Percentiles rank a stretch among this genome's conserved stretches.
Conservation (phyloP, 768 basidiomycete genomes). For the Porpolomopsis calyptriformis region DNA sequence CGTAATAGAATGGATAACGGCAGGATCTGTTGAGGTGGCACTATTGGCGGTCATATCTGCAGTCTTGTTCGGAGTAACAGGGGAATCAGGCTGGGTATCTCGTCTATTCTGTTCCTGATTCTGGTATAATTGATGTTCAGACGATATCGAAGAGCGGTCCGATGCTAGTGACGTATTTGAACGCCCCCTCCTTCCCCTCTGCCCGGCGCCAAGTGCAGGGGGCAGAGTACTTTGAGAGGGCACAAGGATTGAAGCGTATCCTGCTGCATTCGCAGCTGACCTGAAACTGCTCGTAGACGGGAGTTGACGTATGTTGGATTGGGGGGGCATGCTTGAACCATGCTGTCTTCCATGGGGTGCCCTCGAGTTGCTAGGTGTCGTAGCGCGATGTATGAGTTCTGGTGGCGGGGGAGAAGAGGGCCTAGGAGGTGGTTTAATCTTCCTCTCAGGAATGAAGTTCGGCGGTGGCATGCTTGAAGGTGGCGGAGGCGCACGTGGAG, state of each 20-base stretch:
- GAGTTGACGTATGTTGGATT: conserved; percentile 44
- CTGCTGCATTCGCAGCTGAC: conserved; percentile 54
- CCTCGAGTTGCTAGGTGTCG: conserved; percentile 66
- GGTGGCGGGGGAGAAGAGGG: conserved; percentile 89
- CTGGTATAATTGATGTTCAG: conserved; percentile 50
- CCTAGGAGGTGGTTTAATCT: conserved; percentile 68
- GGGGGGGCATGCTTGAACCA: conserved; percentile 70
- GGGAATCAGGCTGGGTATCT: conserved; percentile 11
- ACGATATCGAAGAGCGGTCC: conserved; percentile 71
- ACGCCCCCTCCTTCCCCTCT: conserved; percentile 44
- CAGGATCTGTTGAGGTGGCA: conserved; percentile 65
- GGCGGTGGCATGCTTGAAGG: conserved; percentile 65
- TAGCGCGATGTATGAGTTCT: conserved; percentile 86
- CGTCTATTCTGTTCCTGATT: conserved; percentile 24
- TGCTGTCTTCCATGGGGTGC: conserved; percentile 44
- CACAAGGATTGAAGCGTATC: conserved; percentile 37
- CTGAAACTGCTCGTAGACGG: conserved; percentile 79
- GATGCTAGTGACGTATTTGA: conserved; percentile 65
- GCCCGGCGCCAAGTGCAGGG: conserved; percentile 40
- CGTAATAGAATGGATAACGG: conserved; percentile 91
- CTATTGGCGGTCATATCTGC: conserved; percentile 32
- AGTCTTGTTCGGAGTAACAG: conserved; percentile 37
- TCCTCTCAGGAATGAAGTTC: conserved; percentile 62
- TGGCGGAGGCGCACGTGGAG: conserved; percentile 67
- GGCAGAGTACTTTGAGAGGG: conserved; percentile 27